Evolutionary conservation across 306 rosid genomes (phyloP).

Genomic region (Glycine tomentella): DNA sequence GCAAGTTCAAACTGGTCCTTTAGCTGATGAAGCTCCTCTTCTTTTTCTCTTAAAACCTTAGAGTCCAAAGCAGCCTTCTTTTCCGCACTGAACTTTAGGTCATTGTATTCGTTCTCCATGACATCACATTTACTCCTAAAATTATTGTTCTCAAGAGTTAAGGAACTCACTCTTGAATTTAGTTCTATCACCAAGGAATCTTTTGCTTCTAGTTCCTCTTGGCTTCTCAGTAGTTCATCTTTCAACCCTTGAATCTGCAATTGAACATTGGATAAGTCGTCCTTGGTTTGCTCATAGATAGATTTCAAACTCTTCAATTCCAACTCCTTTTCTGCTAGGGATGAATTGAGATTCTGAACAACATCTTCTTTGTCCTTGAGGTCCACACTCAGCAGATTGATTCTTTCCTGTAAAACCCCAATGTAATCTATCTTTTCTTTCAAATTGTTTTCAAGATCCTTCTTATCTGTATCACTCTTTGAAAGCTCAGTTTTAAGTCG

Average conservation of each 20-base stretch:
- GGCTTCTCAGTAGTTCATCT: slow-evolving; percentile 60
- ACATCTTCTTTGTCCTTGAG: slow-evolving; percentile 64
- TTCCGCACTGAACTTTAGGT: slow-evolving; percentile 63
- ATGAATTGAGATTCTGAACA: slow-evolving; percentile 65
- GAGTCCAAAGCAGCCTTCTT: slow-evolving; percentile 69
- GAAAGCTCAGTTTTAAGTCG: slow-evolving; percentile 49
- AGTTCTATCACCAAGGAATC: slow-evolving; percentile 61
- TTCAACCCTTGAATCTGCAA: slow-evolving; percentile 69
- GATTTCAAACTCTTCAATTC: slow-evolving; percentile 67
- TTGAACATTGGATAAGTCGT: slow-evolving; percentile 55
- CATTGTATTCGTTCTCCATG: slow-evolving; percentile 57
- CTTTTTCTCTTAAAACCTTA: slow-evolving; percentile 66
- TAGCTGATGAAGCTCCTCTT: slow-evolving; percentile 62
- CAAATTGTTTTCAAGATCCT: slow-evolving; percentile 54
- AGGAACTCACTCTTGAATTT: slow-evolving; percentile 57
- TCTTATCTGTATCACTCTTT: slow-evolving; percentile 49
- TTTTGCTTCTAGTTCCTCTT: slow-evolving; percentile 64
- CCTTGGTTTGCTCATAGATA: slow-evolving; percentile 57
- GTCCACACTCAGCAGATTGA: slow-evolving; percentile 59
- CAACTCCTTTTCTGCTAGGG: slow-evolving; percentile 72
- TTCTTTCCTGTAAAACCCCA: slow-evolving; percentile 52
- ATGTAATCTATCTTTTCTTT: slow-evolving; percentile 44
- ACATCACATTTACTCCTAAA: slow-evolving; percentile 55
- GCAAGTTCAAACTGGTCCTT: slow-evolving; percentile 64
- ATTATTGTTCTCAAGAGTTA: slow-evolving; percentile 60